Evolutionary conservation across 768 basidiomycete species (phyloP), one percentile per base, ranked within the genome.

Genomic region (Pleurotus eryngii): DNA sequence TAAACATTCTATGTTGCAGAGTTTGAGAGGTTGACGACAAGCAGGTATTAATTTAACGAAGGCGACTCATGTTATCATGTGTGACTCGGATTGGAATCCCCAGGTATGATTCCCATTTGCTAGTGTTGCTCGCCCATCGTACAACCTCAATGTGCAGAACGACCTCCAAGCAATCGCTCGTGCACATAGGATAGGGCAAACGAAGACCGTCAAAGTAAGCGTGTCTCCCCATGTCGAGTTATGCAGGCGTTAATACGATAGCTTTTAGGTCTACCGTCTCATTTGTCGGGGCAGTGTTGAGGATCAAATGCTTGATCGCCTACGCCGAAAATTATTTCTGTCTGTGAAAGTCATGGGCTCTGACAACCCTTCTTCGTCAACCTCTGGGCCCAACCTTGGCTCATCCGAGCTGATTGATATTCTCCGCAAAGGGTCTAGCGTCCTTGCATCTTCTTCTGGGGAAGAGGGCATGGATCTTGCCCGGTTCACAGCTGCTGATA

Each of bases 101-200:
- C 60, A 61, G 60, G 60, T 58, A 15, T 5, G 43, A 18, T 24
- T n/a, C 39, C 22, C 8, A 30, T 30, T 35, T 35, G 0, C 1
- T 35, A 35, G 30, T 35, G 30, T 11, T 11, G 30, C 11, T 35
- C 30, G 30, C 9, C 30, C 30, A 35, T 11, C 30, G 1, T 35
- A 35, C 30, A 9, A 35, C 30, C 30, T 11, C 9, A 35, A 35
- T 3, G 3, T 8, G 11, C 81, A 91, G 68, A 92, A 90, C 66
- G 91, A 93, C 67, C 72, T 92, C 5, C 90, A 92, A 70, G 91
- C 91, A 0, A 90, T 92, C 68, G 91, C 91, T 20, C 79, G 91
- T 42, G 91, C 91, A 0, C 91, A 92, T 68, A 82, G 91, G 8
- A 88, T 90, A 55, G 89, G 89, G 5, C 89, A 90, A 67, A 88